phyloP scores from a whole-genome alignment of 768 basidiomycete genomes.

The Mycena leptocephala region DNA sequence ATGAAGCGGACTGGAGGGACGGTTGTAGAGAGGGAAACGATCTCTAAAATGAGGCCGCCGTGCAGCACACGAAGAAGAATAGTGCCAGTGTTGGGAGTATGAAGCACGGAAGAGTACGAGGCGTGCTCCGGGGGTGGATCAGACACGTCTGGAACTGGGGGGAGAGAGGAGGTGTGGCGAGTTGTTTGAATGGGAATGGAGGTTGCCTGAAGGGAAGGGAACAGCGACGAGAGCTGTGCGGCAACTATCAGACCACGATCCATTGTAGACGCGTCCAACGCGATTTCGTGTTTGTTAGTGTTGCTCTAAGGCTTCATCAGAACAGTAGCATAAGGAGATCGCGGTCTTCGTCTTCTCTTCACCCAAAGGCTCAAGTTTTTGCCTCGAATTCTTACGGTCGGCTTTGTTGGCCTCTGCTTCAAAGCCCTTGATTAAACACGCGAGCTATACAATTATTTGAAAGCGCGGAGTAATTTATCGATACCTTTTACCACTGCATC shows the following conservation, averaged over 20 bases:
- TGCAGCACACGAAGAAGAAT: constrained; percentile 85
- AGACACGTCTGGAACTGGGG: constrained; percentile 58
- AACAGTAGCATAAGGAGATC: no score
- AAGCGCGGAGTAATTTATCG: no score
- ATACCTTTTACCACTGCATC: no score
- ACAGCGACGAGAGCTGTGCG: constrained; percentile 78
- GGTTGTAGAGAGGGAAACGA: constrained; percentile 79
- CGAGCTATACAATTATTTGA: no score
- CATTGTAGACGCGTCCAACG: constrained; percentile 41
- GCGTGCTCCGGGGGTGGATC: constrained; percentile 82
- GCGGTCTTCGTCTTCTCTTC: no score
- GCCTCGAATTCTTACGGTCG: no score
- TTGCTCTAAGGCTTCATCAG: neutral
- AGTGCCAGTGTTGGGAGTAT: constrained; percentile 72
- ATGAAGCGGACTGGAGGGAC: constrained; percentile 82
- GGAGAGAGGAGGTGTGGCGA: constrained; percentile 68
- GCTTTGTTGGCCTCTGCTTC: no score
- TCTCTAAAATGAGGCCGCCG: constrained; percentile 81
- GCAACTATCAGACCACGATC: constrained; percentile 66
- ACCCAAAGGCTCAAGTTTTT: no score
- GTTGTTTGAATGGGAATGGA: constrained; percentile 73
- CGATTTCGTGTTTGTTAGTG: neutral
- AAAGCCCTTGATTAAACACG: no score
- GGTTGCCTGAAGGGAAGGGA: constrained; percentile 65
- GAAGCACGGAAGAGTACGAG: constrained; percentile 70